phyloP scores from a whole-genome alignment of 23 red algal species.

The Cyanidiococcus yangmingshanensis region DNA sequence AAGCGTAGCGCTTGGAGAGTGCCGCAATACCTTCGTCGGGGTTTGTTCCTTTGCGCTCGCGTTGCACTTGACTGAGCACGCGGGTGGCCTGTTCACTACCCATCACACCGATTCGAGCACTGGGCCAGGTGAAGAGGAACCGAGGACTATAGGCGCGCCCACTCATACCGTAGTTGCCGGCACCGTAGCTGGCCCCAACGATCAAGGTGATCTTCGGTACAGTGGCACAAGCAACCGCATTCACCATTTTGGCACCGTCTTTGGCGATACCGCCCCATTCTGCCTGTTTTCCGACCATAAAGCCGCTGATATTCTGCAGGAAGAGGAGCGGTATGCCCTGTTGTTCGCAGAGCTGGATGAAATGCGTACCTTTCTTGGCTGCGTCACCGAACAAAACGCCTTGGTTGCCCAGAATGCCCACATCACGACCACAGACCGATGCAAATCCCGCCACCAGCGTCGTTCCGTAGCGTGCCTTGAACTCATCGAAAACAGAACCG shows the following conservation, averaged over 20 bases:
- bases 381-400: constrained; percentile 36
- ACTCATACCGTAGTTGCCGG: constrained; percentile 49
- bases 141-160: constrained; percentile 30
- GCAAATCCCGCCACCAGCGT: constrained; percentile 35
- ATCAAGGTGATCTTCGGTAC: constrained; percentile 49
- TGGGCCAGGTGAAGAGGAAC: constrained; percentile 46
- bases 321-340: constrained; percentile 32
- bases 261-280: constrained; percentile 44
- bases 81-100: constrained; percentile 24
- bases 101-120: constrained; percentile 35
- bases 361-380: constrained; percentile 44
- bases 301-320: constrained; percentile 42
- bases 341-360: constrained; percentile 44
- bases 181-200: constrained; percentile 28
- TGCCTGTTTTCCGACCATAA: constrained; percentile 34
- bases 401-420: constrained; percentile 44
- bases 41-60: not conserved
- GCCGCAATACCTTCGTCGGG: not conserved
- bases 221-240: constrained; percentile 30
- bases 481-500: constrained; percentile 29
- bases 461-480: constrained; percentile 36
- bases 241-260: constrained; percentile 55
- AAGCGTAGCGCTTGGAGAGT: not conserved
- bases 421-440: constrained; percentile 20
- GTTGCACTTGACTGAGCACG: constrained; percentile 19